Base-by-base conservation (phyloP, 2,329 filamentous ascomycete genomes). In the Fusarium ramigenum region DNA sequence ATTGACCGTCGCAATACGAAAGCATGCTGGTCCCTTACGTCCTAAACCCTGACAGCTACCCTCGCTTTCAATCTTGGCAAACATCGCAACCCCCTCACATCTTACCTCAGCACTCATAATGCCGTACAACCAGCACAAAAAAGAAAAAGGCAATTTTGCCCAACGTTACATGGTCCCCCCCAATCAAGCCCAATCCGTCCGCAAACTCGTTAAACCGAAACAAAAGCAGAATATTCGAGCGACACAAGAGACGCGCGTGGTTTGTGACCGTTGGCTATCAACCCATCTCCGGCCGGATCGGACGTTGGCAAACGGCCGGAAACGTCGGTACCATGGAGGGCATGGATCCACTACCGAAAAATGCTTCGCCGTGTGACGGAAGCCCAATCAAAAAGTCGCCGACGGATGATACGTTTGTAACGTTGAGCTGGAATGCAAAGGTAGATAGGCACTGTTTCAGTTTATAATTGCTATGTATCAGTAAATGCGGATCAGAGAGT, bases 301-400 rank as follows among this genome's bases (percentile, higher is more conserved):
- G 63, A 66, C 53, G 57, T 72, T 49, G 44, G 49, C 36, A 50
- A 50, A 56, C 74, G 72, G 61, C 75, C 75, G 75, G 75, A 78
- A 77, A 66, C 70, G 70, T 78, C 75, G 75, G 75, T 64, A 60
- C 40, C 52, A 37, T 49, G 32, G 60, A 44, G 25, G 70, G 70
- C 68, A 53, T 61, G 70, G 73, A 53, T 61, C 73, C 63, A 71
- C 67, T 54, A 30, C 70, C 63, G 68, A 70, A 66, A 69, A 69
- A 60, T 54, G 53, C 46, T 56, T 63, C 54, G 43, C 46, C 50
- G 69, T 66, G 44, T 49, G 59, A 75, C 64, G 67, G 46, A 34
- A 49, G 37, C 37, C 40, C 47, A 37, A 37, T 37, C n/a, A 49
- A 62, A 49, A 62, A 66, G 39, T 61, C 25, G 53, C 54, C 53